Evolutionary conservation across 2,329 filamentous ascomycete species (phyloP).

Genomic region (Hypoxylon sp.): DNA sequence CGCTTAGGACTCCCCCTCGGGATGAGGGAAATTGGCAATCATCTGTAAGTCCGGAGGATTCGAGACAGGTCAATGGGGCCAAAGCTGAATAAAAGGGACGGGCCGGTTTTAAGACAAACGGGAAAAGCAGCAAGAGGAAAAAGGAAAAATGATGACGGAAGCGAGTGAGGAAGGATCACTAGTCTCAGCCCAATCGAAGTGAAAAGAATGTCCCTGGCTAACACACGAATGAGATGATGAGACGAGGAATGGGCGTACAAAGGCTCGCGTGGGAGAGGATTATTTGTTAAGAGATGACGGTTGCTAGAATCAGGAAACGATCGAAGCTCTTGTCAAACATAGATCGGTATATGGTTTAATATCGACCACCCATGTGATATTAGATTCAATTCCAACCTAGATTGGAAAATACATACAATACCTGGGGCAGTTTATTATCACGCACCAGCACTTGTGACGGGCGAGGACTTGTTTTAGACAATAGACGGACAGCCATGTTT

Average conservation of each 20-base stretch:
- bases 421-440: slow-evolving; percentile 1
- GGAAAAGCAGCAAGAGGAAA: slow-evolving; percentile 21
- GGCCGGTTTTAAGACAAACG: slow-evolving; percentile 7
- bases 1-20: slow-evolving; percentile 30
- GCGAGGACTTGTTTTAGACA: slow-evolving; percentile 35
- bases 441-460: slow-evolving; percentile 21
- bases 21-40: slow-evolving; percentile 32
- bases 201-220: slow-evolving; percentile 20
- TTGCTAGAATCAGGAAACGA: slow-evolving; percentile 26
- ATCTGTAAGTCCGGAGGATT: slow-evolving; percentile 32
- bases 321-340: slow-evolving; percentile 36
- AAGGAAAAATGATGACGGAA: slow-evolving; percentile 30
- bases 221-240: slow-evolving; percentile 23
- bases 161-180: slow-evolving; percentile 22
- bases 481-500: slow-evolving; percentile 40
- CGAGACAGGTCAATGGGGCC: slow-evolving; percentile 15
- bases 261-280: slow-evolving; percentile 38
- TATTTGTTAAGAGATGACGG: slow-evolving; percentile 28
- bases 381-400: slow-evolving; percentile 13
- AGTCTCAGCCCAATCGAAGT: slow-evolving; percentile 30
- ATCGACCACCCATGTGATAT: slow-evolving; percentile 31
- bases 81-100: slow-evolving; percentile 13
- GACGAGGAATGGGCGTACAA: slow-evolving; percentile 35
- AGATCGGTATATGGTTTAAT: slow-evolving; percentile 15
- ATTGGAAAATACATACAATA: slow-evolving; percentile 14